phyloP scores from a whole-genome alignment of 2,329 filamentous ascomycete genomes.

The Apiospora aurea region DNA sequence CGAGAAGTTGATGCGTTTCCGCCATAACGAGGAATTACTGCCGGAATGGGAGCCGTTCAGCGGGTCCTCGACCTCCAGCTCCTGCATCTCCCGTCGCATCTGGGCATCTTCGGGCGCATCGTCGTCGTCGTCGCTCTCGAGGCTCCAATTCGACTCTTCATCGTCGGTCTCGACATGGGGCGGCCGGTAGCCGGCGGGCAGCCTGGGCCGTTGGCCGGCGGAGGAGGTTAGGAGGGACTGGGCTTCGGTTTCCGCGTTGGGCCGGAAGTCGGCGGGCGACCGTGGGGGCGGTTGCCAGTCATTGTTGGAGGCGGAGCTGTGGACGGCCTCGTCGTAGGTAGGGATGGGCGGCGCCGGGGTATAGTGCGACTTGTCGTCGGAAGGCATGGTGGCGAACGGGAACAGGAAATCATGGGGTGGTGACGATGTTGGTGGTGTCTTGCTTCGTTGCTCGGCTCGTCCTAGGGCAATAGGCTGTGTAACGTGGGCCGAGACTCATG shows the following conservation, averaged over 20 bases:
- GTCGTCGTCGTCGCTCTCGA: constrained; percentile 42
- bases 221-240: constrained; percentile 74
- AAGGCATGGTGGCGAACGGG: constrained; percentile 42
- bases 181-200: constrained; percentile 70
- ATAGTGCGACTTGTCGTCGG: constrained; percentile 64
- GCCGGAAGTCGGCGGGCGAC: constrained; percentile 65
- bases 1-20: constrained; percentile 62
- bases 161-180: constrained; percentile 75
- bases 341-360: constrained; percentile 77
- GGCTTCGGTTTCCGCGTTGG: constrained; percentile 75
- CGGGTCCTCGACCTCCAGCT: constrained; percentile 85
- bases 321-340: constrained; percentile 82
- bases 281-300: constrained; percentile 68
- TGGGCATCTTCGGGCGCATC: constrained; percentile 66
- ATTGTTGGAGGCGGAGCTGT: constrained; percentile 55
- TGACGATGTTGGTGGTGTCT: background rate
- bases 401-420: constrained; percentile 16
- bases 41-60: constrained; percentile 44
- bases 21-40: constrained; percentile 49
- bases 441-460: constrained; percentile 10
- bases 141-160: constrained; percentile 57
- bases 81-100: constrained; percentile 82
- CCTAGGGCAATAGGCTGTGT: background rate
- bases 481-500: background rate
- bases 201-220: constrained; percentile 47